A percentile compares a stretch with the other conserved stretches of the same genome.
These are phyloP conservation scores for Fusarium mangiferae DNA, from an alignment of 2,329 filamentous ascomycete genomes.

Conservation along the genomic window DNA sequence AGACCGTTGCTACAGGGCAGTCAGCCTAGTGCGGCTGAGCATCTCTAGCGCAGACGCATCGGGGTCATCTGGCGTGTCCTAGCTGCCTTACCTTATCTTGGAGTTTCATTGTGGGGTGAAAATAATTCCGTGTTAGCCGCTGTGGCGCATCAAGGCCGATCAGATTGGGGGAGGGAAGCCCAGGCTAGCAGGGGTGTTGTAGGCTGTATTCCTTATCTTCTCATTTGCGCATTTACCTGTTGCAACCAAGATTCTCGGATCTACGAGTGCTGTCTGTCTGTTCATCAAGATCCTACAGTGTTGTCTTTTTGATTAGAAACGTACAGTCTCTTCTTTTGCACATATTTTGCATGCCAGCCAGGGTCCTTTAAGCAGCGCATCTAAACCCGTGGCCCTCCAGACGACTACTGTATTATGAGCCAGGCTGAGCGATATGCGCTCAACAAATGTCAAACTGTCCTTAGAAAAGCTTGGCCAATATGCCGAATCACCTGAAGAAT, in stretches of 20 bases:
- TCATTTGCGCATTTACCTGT: not conserved
- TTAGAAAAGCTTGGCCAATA: not conserved
- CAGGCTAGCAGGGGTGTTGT: not conserved
- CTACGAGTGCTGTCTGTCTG: not conserved
- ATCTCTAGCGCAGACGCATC: not conserved
- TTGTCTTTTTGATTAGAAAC: not conserved
- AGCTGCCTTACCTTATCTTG: not conserved
- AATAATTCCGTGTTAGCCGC: not conserved
- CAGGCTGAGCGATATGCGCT: not conserved
- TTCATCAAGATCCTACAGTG: not conserved
- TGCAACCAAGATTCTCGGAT: not conserved
- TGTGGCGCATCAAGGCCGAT: not conserved
- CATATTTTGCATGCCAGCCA: not conserved
- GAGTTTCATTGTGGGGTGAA: not conserved
- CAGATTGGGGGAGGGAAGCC: not conserved
- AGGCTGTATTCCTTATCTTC: not conserved
- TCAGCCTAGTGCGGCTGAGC: not conserved
- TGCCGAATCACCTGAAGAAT: not conserved
- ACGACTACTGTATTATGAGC: not conserved
- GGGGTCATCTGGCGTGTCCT: not conserved
- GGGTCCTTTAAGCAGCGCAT: rapidly evolving
- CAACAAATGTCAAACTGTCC: not conserved
- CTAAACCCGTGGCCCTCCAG: too few relatives aligned
- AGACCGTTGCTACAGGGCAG: too few relatives aligned
- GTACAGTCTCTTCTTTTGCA: not conserved